Percentiles rank a stretch among this genome's conserved stretches.
phyloP scores from a whole-genome alignment of 306 rosid species.

The Cyamopsis tetragonoloba region DNA sequence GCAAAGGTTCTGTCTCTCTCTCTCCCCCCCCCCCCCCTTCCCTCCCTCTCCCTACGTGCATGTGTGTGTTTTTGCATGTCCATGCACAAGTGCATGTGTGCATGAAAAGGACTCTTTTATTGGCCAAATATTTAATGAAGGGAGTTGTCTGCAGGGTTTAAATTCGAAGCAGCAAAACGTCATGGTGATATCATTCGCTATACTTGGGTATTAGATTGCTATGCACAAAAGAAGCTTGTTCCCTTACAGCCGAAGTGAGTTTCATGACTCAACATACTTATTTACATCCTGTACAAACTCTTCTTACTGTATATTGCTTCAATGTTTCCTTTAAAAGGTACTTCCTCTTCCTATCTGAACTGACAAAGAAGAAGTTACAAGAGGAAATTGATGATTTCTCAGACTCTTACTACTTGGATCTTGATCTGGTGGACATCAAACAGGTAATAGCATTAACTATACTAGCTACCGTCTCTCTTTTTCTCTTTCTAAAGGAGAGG shows the following conservation, averaged over 20 bases:
- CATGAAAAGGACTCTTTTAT: neutral
- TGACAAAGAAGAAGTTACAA: slow-evolving; percentile 66
- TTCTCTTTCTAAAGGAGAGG: neutral
- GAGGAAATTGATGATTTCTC: slow-evolving; percentile 88
- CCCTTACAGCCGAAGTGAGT: slow-evolving; percentile 79
- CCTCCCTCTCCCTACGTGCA: neutral
- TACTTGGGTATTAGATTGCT: slow-evolving; percentile 78
- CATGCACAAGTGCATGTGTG: neutral
- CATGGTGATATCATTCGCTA: slow-evolving; percentile 77
- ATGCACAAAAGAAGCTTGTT: slow-evolving; percentile 59
- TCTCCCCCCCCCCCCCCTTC: slow-evolving; percentile 30
- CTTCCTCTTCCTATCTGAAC: slow-evolving; percentile 69
- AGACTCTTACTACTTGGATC: slow-evolving; percentile 78
- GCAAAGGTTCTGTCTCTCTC: slow-evolving; percentile 67
- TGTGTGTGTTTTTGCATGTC: neutral
- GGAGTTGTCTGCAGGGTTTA: slow-evolving; percentile 59
- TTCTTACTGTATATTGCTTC: slow-evolving; percentile 23
- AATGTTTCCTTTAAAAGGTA: slow-evolving; percentile 44
- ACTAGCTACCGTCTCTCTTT: neutral
- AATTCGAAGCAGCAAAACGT: slow-evolving; percentile 75
- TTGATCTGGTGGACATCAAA: slow-evolving; percentile 63
- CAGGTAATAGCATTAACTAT: slow-evolving; percentile 52
- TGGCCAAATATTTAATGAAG: slow-evolving; percentile 26
- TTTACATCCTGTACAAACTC: slow-evolving; percentile 1
- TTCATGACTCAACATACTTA: slow-evolving; percentile 11